These are phyloP conservation scores for Syncephalastrum sp. DNA, from an alignment of 371 early-diverging fungal species.

Conservation along the genomic window DNA sequence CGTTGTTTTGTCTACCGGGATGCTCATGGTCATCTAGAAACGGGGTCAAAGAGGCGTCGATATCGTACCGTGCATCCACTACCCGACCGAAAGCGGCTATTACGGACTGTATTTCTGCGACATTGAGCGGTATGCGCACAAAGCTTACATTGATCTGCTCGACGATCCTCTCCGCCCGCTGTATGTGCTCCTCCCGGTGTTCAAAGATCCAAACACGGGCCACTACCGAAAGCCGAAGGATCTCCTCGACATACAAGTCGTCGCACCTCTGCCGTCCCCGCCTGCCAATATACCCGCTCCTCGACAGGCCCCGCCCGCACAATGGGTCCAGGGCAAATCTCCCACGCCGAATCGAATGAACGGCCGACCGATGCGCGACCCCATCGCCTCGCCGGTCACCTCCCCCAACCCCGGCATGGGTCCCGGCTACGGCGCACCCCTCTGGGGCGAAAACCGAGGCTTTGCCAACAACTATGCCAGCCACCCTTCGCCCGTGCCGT, in stretches of 20 bases:
- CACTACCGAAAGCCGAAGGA: conserved; percentile 26
- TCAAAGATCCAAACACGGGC: conserved; percentile 23
- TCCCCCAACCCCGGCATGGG: conserved; percentile 2
- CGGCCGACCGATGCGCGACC: not conserved
- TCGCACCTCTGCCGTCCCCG: not conserved
- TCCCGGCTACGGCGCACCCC: conserved; percentile 13
- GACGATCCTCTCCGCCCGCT: conserved; percentile 14
- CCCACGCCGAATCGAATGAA: not conserved
- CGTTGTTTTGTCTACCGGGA: not conserved
- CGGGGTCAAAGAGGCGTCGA: conserved; percentile 12
- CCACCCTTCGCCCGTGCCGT: conserved; percentile 1
- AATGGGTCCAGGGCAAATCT: not conserved
- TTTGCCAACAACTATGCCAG: conserved; percentile 22
- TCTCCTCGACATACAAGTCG: conserved; percentile 13
- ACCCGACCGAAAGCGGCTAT: conserved; percentile 21
- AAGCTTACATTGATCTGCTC: conserved; percentile 14
- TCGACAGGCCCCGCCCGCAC: not conserved
- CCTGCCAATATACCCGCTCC: not conserved
- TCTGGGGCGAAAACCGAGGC: conserved; percentile 41
- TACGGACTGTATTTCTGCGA: conserved; percentile 35
- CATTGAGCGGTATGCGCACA: conserved; percentile 23
- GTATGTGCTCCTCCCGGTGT: conserved; percentile 33
- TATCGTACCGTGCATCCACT: conserved; percentile 36
- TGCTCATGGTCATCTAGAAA: conserved; percentile 15
- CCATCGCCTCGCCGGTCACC: not conserved